Evolutionary conservation across 768 basidiomycete species (phyloP).

Genomic region (Russula brevipes): DNA sequence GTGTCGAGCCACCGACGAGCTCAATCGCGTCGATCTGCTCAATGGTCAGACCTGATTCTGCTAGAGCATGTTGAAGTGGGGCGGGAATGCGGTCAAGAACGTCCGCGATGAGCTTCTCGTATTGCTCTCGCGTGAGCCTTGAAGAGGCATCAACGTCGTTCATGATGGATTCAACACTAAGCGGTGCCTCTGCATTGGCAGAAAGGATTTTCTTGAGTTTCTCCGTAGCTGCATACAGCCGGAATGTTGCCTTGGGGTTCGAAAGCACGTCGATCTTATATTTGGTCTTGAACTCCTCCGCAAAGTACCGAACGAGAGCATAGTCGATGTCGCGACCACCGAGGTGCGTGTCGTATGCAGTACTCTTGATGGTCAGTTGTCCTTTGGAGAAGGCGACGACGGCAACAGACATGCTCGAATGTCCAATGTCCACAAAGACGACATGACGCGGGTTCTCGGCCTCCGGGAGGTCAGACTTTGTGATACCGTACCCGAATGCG

Average conservation of each 20-base stretch:
- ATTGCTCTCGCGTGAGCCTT: constrained; percentile 73
- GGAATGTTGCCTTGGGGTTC: constrained; percentile 90
- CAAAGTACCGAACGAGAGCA: constrained; percentile 83
- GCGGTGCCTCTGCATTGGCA: constrained; percentile 81
- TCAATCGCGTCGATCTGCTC: constrained; percentile 90
- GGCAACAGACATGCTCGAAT: constrained; percentile 81
- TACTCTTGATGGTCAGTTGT: constrained; percentile 77
- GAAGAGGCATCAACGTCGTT: constrained; percentile 91
- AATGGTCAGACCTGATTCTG: constrained; percentile 70
- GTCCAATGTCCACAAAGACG: constrained; percentile 93
- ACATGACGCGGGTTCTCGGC: constrained; percentile 78
- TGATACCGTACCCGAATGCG: constrained; percentile 98
- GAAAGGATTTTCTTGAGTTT: constrained; percentile 95
- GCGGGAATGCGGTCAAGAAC: constrained; percentile 71
- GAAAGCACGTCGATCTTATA: constrained; percentile 96
- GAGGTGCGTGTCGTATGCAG: constrained; percentile 89
- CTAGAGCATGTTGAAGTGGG: constrained; percentile 75
- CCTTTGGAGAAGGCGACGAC: constrained; percentile 94
- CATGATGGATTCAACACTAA: constrained; percentile 95
- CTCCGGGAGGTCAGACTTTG: constrained; percentile 92
- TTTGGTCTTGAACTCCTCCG: constrained; percentile 88
- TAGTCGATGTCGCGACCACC: constrained; percentile 97
- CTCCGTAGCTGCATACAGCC: constrained; percentile 83
- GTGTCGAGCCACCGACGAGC: constrained; percentile 89
- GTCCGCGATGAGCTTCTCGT: constrained; percentile 71